Percentiles rank a stretch among this genome's conserved stretches.
phyloP scores from a whole-genome alignment of 495 filamentous ascomycete genomes.

The Emericellopsis terricola region DNA sequence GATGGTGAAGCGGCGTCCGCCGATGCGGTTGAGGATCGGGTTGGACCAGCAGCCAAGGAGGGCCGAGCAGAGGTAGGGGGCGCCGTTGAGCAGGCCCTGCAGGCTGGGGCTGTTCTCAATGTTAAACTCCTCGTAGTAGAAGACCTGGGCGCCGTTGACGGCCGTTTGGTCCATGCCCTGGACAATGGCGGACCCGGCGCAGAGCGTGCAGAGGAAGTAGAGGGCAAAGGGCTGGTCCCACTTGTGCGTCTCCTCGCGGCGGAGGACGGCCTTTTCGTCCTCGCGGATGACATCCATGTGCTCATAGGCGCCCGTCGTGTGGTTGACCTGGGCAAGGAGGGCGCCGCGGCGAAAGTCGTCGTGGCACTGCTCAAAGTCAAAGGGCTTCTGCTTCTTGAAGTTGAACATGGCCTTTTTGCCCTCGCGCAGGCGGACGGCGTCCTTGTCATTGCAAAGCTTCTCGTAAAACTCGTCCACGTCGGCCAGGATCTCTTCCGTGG shows the following conservation, averaged over 20 bases:
- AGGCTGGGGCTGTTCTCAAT: constrained; percentile 48
- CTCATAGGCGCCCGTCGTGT: constrained; percentile 19
- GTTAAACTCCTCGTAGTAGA: constrained; percentile 49
- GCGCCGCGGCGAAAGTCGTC: constrained; percentile 30
- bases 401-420: too few relatives aligned
- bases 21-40: constrained; percentile 57
- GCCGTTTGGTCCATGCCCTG: constrained; percentile 63
- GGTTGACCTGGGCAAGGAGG: constrained; percentile 30
- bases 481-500: background rate
- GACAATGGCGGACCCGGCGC: constrained; percentile 31
- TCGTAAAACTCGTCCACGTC: background rate
- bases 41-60: constrained; percentile 71
- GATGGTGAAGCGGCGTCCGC: constrained; percentile 71
- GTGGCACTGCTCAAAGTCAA: background rate
- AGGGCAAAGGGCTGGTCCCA: constrained; percentile 54
- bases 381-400: too few relatives aligned
- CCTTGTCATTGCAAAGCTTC: background rate
- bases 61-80: constrained; percentile 63
- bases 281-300: constrained; percentile 33
- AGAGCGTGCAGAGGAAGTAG: constrained; percentile 47
- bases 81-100: constrained; percentile 45
- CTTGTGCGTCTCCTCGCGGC: constrained; percentile 44
- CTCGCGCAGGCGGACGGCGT: background rate
- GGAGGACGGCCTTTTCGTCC: constrained; percentile 38
- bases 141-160: constrained; percentile 59